Base-by-base conservation (phyloP, 257 asterid species). In the Dorcoceras hygrometricum region DNA sequence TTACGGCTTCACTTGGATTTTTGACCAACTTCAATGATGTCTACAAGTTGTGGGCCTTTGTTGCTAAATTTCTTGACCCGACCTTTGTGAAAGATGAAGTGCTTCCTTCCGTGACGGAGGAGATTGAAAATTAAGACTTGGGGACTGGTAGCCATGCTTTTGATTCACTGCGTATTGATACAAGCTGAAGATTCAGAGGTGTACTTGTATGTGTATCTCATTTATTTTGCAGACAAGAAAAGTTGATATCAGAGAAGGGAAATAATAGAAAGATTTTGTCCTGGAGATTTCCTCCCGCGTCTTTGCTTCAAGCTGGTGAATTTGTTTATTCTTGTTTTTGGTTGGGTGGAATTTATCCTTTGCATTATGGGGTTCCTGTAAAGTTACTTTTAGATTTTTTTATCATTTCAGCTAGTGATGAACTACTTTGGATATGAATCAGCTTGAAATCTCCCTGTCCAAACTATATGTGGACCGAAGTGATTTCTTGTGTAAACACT, bases 11-110 rank as follows among this genome's bases (percentile, higher is more conserved):
- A 12, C 96, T 90, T 54, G 87, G 96, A 43, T 94, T 90, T 69
- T 70, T 90, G 77, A 81, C 90, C 14, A 89, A 94, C 75, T 94
- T 90, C 51, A 95, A 87, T 19, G 99, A 94, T 72, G 99, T 90
- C n/a, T 94, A 87, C 43, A 91, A 90, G 75, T 75, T 94, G 83
- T 94, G 98, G 99, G 95, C 91, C 14, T 94, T 94, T 32, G 96
- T 91, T 72, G 99, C 98, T 2, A 90, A 82, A 62, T 94, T 90
- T 84, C 93, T 94, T 26, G 90, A 91, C 55, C 96, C 98, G 0
- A 67, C 75, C 6, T 90, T 89, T 63, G 87, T 82, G 70, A 89
- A 81, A 74, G 96, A 88, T 71, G 93, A 89, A 8, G 8, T 66
- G 27, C 88, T 88, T 61, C 86, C 93, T 4, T 66, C 97, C 1